These are phyloP conservation scores for Leptosphaerulina australis DNA, from an alignment of 2,329 filamentous ascomycete genomes.

Conservation along the genomic window DNA sequence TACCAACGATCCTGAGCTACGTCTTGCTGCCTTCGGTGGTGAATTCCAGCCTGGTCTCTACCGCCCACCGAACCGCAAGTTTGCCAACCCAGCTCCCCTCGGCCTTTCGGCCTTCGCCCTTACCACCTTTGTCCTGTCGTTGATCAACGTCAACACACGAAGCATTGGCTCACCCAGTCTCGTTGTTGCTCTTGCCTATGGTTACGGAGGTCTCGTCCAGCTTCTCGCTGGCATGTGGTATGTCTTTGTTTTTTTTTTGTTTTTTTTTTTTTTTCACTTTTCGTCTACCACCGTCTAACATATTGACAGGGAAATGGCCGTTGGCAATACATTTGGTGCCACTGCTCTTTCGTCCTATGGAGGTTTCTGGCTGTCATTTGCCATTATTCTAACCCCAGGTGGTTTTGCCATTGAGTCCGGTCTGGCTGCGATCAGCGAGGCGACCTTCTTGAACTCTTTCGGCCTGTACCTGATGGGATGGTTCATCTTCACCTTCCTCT, in stretches of 20 bases:
- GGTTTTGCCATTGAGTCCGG: slow-evolving; percentile 56
- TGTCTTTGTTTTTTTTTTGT: too few species aligned
- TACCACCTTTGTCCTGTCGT: slow-evolving; percentile 66
- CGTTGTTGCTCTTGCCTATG: slow-evolving; percentile 57
- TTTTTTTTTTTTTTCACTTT: not conserved
- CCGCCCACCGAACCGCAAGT: slow-evolving; percentile 51
- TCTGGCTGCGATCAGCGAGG: slow-evolving; percentile 42
- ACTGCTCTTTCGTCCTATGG: slow-evolving; percentile 67
- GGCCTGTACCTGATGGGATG: slow-evolving; percentile 65
- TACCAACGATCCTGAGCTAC: slow-evolving; percentile 55
- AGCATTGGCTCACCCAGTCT: slow-evolving; percentile 53
- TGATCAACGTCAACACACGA: slow-evolving; percentile 56
- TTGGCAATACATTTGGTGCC: slow-evolving; percentile 68
- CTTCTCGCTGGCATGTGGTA: slow-evolving; percentile 62
- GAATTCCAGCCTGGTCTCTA: slow-evolving; percentile 60
- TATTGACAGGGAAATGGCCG: slow-evolving; percentile 56
- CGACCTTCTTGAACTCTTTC: slow-evolving; percentile 59
- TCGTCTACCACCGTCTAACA: not conserved
- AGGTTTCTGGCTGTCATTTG: slow-evolving; percentile 67
- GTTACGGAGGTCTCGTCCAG: slow-evolving; percentile 59
- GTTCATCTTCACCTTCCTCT: slow-evolving; percentile 64
- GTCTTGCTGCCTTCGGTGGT: slow-evolving; percentile 58
- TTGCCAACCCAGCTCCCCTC: slow-evolving; percentile 66
- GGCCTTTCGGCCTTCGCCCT: slow-evolving; percentile 68
- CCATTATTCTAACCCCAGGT: slow-evolving; percentile 63